Base-by-base conservation (phyloP, 2,329 filamentous ascomycete genomes). In the Colletotrichum theobromicola region DNA sequence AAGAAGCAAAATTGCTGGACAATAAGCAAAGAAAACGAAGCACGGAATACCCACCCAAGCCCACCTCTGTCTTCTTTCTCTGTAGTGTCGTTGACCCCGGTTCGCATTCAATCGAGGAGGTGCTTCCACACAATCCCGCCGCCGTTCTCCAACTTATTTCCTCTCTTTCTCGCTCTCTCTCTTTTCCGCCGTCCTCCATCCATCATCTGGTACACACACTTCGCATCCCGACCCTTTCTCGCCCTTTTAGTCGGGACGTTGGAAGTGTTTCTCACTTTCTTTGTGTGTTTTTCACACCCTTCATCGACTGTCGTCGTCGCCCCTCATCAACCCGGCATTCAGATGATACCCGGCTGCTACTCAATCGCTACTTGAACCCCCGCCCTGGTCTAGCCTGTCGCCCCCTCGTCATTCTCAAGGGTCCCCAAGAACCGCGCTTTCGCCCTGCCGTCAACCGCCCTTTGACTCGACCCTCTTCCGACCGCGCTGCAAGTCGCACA, bases 381-480 rank as follows among this genome's bases (percentile, higher is more conserved):
- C 63, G 55, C 55, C 37, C 55, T 34, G 55, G 32, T 67, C 62
- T 72, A 72, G 67, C 42, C 46, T 62, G 72, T 67, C 68, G 72
- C 67, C 72, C 62, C 62, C 72, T 72, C 68, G 68, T 74, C 68
- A 74, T 67, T 72, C 68, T 63, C 68, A 58, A 74, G 72, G 68
- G 62, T 67, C 37, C 53, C 55, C 24, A 67, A 74, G 62, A 63
- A 72, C 62, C 46, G 50, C 71, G 61, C 67, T 66, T 55, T 72
- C 62, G 62, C 68, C 72, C 62, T 72, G 55, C 57, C 62, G 42
- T 74, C 62, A 72, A 63, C 55, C 72, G 63, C 62, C 62, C 68
- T 72, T 74, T 74, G 55, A 72, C 68, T 72, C 62, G 68, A 66
- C 57, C 37, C 24, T 70, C 35, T 60, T 32, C 37, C 61, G 67